These are phyloP conservation scores for Pugionium cornutum DNA, from an alignment of 345 rosid genomes.

Conservation along the genomic window DNA sequence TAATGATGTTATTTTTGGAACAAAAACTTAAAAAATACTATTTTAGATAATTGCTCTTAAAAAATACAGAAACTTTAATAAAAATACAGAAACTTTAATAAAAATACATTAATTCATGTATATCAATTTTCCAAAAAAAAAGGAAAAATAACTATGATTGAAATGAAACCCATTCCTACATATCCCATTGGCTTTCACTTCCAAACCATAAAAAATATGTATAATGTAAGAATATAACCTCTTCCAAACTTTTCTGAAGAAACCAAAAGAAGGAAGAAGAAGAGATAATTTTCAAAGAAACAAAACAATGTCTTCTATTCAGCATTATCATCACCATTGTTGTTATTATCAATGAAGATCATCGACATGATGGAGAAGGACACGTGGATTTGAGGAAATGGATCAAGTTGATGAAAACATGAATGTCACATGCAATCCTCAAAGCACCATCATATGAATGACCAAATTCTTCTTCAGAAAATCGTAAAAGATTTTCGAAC, in stretches of 20 bases:
- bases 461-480: constrained; percentile 50
- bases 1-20: no score
- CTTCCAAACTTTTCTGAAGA: constrained; percentile 2
- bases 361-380: constrained; percentile 23
- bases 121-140: constrained; percentile 10
- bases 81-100: no score
- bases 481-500: constrained; percentile 45
- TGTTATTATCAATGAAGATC: constrained; percentile 25
- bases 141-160: constrained; percentile 6
- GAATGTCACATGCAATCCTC: constrained; percentile 53
- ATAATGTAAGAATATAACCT: neutral
- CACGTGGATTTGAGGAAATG: constrained; percentile 46
- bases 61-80: no score
- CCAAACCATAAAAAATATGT: neutral
- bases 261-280: neutral
- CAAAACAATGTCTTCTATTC: no score
- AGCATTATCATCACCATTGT: no score
- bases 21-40: no score
- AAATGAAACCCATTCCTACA: constrained; percentile 15
- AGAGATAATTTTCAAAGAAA: neutral
- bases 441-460: constrained; percentile 49
- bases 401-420: constrained; percentile 44
- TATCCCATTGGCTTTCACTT: neutral
- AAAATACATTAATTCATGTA: neutral
- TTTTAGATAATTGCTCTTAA: no score